Percentiles rank a stretch among this genome's conserved stretches.
phyloP scores from a whole-genome alignment of 495 filamentous ascomycete species.

The Aspergillus funiculosus region DNA sequence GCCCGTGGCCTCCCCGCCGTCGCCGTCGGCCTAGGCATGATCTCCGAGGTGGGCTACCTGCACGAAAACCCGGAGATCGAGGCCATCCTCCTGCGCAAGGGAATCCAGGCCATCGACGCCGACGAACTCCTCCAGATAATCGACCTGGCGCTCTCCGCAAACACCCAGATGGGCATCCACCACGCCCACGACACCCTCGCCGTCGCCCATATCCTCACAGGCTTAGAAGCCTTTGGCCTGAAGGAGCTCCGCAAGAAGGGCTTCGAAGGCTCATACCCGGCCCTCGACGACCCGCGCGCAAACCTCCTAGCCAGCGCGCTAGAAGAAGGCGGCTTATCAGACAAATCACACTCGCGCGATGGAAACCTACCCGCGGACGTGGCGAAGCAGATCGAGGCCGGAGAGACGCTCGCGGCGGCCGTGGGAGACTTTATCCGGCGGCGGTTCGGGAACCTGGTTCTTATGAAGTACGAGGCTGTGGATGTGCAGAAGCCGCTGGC shows the following conservation, averaged over 20 bases:
- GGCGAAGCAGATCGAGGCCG: not conserved
- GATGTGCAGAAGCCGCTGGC: not conserved
- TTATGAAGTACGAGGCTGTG: not conserved
- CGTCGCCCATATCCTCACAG: not conserved
- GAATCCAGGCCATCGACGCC: not conserved
- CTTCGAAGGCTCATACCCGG: not conserved
- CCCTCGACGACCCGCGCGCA: not conserved
- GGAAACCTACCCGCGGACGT: not conserved
- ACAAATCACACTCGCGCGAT: not conserved
- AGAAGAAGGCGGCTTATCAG: not conserved
- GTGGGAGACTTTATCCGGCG: not conserved
- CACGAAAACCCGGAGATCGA: constrained; percentile 15
- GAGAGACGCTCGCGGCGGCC: not conserved
- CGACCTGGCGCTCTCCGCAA: not conserved
- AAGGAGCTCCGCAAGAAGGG: not conserved
- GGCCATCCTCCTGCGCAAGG: not conserved
- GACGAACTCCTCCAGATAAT: not conserved
- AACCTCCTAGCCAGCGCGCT: not conserved
- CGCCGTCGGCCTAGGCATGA: constrained; percentile 26
- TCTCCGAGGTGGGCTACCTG: constrained; percentile 34
- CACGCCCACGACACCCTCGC: not conserved
- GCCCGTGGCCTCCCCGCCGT: constrained; percentile 24
- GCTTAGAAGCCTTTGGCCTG: not conserved
- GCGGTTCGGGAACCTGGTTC: not conserved
- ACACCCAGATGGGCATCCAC: not conserved